phyloP scores from a whole-genome alignment of 148 eudicot species.

The Drosera capensis region DNA sequence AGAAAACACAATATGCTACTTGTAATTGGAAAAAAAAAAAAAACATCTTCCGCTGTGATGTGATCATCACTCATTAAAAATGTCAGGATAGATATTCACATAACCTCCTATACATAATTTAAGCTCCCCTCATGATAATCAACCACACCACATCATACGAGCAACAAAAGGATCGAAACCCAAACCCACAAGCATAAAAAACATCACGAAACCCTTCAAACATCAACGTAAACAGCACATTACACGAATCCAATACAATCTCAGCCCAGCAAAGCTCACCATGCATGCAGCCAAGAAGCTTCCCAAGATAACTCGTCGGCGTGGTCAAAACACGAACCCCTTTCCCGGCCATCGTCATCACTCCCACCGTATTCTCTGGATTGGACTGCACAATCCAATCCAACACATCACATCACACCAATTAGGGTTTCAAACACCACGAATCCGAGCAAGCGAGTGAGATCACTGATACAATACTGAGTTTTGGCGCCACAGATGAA shows the following conservation, averaged over 20 bases:
- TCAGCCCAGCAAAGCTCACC: slow-evolving; percentile 34
- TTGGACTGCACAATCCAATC: slow-evolving; percentile 40
- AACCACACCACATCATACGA: no score
- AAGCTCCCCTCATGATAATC: no score
- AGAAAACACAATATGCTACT: no score
- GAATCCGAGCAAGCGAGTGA: background rate
- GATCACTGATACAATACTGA: slow-evolving; percentile 27
- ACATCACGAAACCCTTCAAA: background rate
- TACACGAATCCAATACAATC: no score
- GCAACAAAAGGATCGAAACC: no score
- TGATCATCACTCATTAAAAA: no score
- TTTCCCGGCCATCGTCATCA: slow-evolving; percentile 93
- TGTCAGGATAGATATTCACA: no score
- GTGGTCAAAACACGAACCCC: slow-evolving; percentile 97
- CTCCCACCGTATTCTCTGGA: slow-evolving; percentile 97
- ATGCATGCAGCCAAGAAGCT: slow-evolving; percentile 93
- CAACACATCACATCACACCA: background rate
- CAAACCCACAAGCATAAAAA: background rate
- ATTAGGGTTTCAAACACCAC: slow-evolving; percentile 6
- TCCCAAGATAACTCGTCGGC: slow-evolving; percentile 93
- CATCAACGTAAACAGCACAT: background rate
- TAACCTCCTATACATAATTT: no score
- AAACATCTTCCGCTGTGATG: no score
- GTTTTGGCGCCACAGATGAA: slow-evolving; percentile 94
- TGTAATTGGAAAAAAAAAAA: no score